Percentiles rank a stretch among this genome's conserved stretches.
phyloP scores from a whole-genome alignment of 1,139 yeast genomes.

The Taphrina deformans region DNA sequence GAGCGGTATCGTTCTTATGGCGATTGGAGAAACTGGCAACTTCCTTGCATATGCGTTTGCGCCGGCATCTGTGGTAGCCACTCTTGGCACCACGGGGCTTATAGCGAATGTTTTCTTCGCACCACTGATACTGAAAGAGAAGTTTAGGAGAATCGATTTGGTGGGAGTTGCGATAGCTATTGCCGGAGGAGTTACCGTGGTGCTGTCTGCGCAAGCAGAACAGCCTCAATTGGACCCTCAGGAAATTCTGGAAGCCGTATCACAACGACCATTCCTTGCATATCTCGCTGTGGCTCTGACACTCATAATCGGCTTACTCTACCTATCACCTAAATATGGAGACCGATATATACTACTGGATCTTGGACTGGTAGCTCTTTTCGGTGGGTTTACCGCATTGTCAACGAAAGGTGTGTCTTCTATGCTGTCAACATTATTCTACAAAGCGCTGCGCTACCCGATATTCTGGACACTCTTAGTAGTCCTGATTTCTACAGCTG shows the following conservation, averaged over 20 bases:
- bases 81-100: constrained; percentile 52
- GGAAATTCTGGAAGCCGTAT: constrained; percentile 43
- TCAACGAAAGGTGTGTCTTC: constrained; percentile 49
- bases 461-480: constrained; percentile 44
- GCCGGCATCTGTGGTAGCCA: constrained; percentile 52
- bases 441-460: constrained; percentile 42
- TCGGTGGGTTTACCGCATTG: constrained; percentile 52
- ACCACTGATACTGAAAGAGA: constrained; percentile 50
- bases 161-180: constrained; percentile 49
- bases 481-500: constrained; percentile 47
- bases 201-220: constrained; percentile 42
- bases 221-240: constrained; percentile 39
- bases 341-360: constrained; percentile 40
- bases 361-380: constrained; percentile 48
- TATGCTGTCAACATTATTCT: constrained; percentile 45
- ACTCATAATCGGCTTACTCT: constrained; percentile 37
- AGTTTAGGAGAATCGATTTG: constrained; percentile 44
- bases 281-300: constrained; percentile 43
- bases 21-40: constrained; percentile 51
- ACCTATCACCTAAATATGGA: constrained; percentile 37
- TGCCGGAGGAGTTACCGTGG: constrained; percentile 49
- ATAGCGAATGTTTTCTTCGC: constrained; percentile 52
- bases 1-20: constrained; percentile 49
- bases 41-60: constrained; percentile 53
- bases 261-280: constrained; percentile 41